These are phyloP conservation scores for Candida maris DNA, from an alignment of 805 yeast genomes.

Conservation along the genomic window DNA sequence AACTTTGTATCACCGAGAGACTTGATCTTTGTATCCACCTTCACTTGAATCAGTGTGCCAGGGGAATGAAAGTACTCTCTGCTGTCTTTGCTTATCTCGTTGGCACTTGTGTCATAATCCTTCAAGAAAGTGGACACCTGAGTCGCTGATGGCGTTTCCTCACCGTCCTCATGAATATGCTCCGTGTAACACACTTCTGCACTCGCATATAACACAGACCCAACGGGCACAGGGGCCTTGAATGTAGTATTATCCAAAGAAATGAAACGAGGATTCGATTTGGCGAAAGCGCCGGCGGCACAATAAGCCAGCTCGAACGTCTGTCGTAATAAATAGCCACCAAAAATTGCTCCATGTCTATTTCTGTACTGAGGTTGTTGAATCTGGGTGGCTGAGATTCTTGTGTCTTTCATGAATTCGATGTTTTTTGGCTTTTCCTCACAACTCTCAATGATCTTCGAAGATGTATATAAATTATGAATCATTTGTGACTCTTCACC, in stretches of 20 bases:
- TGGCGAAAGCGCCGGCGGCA: conserved; percentile 84
- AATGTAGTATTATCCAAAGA: conserved; percentile 89
- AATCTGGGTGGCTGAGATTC: conserved; percentile 68
- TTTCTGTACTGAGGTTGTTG: conserved; percentile 98
- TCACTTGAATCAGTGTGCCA: conserved; percentile 88
- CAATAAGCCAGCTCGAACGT: conserved; percentile 93
- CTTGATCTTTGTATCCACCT: conserved; percentile 79
- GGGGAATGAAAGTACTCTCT: conserved; percentile 64
- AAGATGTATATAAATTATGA: conserved; percentile 69
- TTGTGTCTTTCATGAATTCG: conserved; percentile 68
- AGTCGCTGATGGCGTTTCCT: conserved; percentile 24
- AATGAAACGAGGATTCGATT: conserved; percentile 82
- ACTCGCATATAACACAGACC: conserved; percentile 77
- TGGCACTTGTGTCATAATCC: conserved; percentile 57
- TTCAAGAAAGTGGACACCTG: conserved; percentile 28
- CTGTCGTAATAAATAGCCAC: conserved; percentile 90
- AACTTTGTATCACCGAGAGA: conserved; percentile 48
- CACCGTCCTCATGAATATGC: conserved; percentile 48
- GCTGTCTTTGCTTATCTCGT: conserved; percentile 45
- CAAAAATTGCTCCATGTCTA: conserved; percentile 92
- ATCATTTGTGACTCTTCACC: conserved; percentile 69
- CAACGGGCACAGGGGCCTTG: conserved; percentile 94
- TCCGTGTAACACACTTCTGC: conserved; percentile 87
- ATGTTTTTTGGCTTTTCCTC: conserved; percentile 46
- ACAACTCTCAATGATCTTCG: conserved; percentile 35